Evolutionary conservation across 2,329 filamentous ascomycete species (phyloP), one percentile per base, ranked within the genome.

Genomic region (Leptosphaerulina australis): DNA sequence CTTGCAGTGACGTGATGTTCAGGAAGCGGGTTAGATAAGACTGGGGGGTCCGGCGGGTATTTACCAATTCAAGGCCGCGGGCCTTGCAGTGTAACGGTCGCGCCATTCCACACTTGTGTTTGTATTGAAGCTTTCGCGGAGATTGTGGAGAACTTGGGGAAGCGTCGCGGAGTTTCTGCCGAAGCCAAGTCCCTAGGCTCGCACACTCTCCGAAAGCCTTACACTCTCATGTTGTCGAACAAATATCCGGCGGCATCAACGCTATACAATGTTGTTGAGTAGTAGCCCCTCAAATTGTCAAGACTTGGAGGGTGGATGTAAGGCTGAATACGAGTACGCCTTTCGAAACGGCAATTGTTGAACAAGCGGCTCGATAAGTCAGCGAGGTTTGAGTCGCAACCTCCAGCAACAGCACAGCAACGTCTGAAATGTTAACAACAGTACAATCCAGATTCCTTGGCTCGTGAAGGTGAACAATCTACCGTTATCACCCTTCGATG

Each of bases 71-170:
- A 37, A 24, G 31, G 35, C 25, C 21, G 37, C 41, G 36, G 41
- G 12, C 30, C 36, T 45, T 12, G 37, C 31, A 36, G 15, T 26
- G 30, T 41, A 51, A 45, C 41, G 41, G 36, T 33, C 31, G 41
- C 31, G 41, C 48, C 48, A 37, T 41, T 20, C 44, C 36, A 10
- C 24, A 40, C 36, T 48, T 9, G 44, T 30, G 36, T 30, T 31
- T 29, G 18, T 24, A 20, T 45, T 41, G 12, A 35, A 31, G 36
- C 25, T 51, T 51, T 51, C 36, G 48, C 41, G 41, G 48, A 46
- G 48, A 43, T 41, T 51, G 41, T 51, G 48, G 41, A 51, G 48
- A 51, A 51, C 17, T 35, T 45, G 40, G 47, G 40, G 47, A 30
- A 51, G 36, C 25, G 9, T 41, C 48, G 31, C 41, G 48, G 48